Evolutionary conservation across 2,329 filamentous ascomycete species (phyloP).

Genomic region (Hypoxylon sp.): DNA sequence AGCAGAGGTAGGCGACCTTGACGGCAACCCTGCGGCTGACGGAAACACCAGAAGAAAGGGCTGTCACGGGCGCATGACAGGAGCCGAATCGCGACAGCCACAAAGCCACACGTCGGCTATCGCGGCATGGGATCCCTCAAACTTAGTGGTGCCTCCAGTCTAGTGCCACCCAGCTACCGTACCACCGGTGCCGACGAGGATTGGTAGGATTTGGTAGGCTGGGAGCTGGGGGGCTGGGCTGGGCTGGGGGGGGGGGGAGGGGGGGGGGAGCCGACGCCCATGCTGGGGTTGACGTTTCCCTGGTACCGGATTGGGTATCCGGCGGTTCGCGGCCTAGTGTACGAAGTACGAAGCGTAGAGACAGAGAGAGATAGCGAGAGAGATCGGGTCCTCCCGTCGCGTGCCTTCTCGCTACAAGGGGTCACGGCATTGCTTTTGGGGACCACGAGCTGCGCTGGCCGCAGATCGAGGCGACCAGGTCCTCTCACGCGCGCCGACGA

Average conservation of each 20-base stretch:
- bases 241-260: no score
- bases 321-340: slow-evolving; percentile 21
- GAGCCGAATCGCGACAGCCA: slow-evolving; percentile 6
- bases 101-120: slow-evolving; percentile 20
- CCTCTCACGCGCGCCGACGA: neutral
- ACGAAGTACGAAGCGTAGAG: no score
- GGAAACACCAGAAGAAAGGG: slow-evolving; percentile 1
- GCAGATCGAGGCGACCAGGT: slow-evolving; percentile 1
- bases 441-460: slow-evolving; percentile 13
- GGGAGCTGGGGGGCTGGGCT: no score
- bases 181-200: slow-evolving; percentile 29
- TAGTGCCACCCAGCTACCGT: slow-evolving; percentile 20
- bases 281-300: slow-evolving; percentile 15
- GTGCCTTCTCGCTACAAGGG: neutral
- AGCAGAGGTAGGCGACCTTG: neutral
- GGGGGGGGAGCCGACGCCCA: no score
- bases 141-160: neutral
- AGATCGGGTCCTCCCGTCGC: slow-evolving; percentile 28
- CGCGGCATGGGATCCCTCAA: slow-evolving; percentile 17
- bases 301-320: slow-evolving; percentile 27
- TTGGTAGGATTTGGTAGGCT: slow-evolving; percentile 16
- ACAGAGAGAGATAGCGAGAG: neutral
- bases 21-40: neutral
- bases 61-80: slow-evolving; percentile 1
- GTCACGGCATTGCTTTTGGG: neutral